Conservation (phyloP, 192 early-diverging fungal genomes). For the Mortierella hygrophila region DNA sequence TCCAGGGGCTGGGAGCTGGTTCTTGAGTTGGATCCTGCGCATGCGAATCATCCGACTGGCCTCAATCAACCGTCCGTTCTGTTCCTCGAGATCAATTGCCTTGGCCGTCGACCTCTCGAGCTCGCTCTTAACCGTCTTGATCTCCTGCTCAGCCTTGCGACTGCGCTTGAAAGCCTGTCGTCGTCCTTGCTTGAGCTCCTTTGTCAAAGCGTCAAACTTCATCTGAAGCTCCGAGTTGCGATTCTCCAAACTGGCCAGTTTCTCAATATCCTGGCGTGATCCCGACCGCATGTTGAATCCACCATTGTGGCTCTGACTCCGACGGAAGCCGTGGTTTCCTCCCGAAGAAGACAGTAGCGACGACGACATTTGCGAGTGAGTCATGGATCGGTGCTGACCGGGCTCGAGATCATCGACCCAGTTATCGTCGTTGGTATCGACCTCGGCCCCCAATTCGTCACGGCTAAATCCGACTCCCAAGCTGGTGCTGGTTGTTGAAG, state of each 20-base stretch:
- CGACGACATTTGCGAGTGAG: conserved; percentile 5
- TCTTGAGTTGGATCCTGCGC: conserved; percentile 48
- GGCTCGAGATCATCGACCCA: conserved; percentile 53
- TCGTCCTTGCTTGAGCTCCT: conserved; percentile 45
- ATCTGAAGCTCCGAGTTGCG: conserved; percentile 35
- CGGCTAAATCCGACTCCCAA: not conserved
- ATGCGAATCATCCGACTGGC: conserved; percentile 39
- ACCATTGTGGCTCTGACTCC: conserved; percentile 1
- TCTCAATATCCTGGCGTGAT: conserved; percentile 49
- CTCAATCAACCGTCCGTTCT: conserved; percentile 49
- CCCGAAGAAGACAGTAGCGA: not conserved
- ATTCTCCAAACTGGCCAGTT: conserved; percentile 37
- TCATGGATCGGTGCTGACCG: not conserved
- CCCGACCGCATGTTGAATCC: conserved; percentile 19
- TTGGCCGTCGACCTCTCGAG: conserved; percentile 38
- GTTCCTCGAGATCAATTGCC: conserved; percentile 44
- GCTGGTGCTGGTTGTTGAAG: not conserved
- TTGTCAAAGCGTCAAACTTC: conserved; percentile 42
- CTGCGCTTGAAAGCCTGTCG: conserved; percentile 47
- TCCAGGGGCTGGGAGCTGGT: conserved; percentile 49
- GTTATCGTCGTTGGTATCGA: conserved; percentile 34
- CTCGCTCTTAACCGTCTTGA: conserved; percentile 44
- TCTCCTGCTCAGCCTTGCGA: conserved; percentile 37
- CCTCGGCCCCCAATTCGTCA: conserved; percentile 12
- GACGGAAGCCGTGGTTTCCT: conserved; percentile 19